These are phyloP conservation scores for Podaxis carcinomalis DNA, from an alignment of 768 basidiomycete species.

Conservation along the genomic window DNA sequence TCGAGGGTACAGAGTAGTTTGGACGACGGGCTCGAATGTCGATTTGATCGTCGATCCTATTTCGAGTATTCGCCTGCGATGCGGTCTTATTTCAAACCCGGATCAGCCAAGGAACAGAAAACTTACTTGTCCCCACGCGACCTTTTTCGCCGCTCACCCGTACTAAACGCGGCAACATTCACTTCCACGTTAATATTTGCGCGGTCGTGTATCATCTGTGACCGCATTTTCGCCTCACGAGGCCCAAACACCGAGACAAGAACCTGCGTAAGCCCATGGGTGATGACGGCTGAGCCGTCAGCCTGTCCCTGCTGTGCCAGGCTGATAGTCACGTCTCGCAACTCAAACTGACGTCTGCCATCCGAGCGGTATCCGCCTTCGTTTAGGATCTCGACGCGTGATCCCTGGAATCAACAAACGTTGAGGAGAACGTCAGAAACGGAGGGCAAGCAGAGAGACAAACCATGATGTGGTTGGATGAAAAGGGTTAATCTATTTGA, in stretches of 20 bases:
- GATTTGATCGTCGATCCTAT: slow-evolving; percentile 83
- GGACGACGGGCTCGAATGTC: slow-evolving; percentile 95
- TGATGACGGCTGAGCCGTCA: slow-evolving; percentile 80
- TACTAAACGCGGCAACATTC: slow-evolving; percentile 81
- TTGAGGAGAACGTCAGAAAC: slow-evolving; percentile 1
- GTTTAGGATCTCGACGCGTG: slow-evolving; percentile 72
- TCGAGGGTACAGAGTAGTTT: slow-evolving; percentile 87
- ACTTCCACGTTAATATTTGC: slow-evolving; percentile 90
- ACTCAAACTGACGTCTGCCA: slow-evolving; percentile 87
- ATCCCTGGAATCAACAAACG: slow-evolving; percentile 28
- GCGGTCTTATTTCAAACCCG: slow-evolving; percentile 7
- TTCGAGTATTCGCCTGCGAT: slow-evolving; percentile 76
- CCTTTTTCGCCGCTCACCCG: slow-evolving; percentile 72
- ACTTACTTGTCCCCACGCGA: slow-evolving; percentile 85
- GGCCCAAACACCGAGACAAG: slow-evolving; percentile 89
- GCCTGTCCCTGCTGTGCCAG: slow-evolving; percentile 71
- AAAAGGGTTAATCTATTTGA: neutral
- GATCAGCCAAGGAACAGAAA: neutral
- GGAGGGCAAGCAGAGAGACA: neutral
- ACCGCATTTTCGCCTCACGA: slow-evolving; percentile 78
- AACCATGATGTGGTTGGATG: neutral
- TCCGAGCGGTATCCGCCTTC: slow-evolving; percentile 89
- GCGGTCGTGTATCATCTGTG: slow-evolving; percentile 79
- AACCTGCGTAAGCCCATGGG: slow-evolving; percentile 90
- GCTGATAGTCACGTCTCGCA: slow-evolving; percentile 77